Conservation (phyloP, 1,139 yeast species). For the Tardiomyces blankii region DNA sequence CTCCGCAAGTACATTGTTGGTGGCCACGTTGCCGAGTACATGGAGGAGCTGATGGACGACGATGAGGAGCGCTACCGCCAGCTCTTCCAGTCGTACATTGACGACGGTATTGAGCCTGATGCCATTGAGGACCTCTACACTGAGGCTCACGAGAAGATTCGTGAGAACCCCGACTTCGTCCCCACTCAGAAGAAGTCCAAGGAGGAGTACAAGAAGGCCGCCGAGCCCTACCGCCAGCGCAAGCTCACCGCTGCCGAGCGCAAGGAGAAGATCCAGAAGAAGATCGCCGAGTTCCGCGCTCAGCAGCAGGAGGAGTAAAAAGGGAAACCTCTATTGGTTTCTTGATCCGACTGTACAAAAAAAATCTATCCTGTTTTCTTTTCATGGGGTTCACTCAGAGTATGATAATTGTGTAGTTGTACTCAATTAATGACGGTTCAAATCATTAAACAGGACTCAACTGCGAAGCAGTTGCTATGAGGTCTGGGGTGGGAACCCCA, state of each 20-base stretch:
- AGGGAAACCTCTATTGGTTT: background rate
- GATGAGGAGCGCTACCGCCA: slow-evolving; percentile 99
- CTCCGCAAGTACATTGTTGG: slow-evolving; percentile 99
- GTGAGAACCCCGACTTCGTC: slow-evolving; percentile 91
- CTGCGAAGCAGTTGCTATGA: too few species aligned
- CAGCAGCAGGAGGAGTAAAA: background rate
- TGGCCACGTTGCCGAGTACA: slow-evolving; percentile 99
- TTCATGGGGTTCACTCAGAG: too few species aligned
- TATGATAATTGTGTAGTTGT: too few species aligned
- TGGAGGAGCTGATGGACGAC: slow-evolving; percentile 99
- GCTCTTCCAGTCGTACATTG: slow-evolving; percentile 94
- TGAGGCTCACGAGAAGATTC: slow-evolving; percentile 90
- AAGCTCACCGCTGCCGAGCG: slow-evolving; percentile 91
- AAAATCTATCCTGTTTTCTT: too few species aligned
- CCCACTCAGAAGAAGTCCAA: slow-evolving; percentile 91
- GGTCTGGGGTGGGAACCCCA: too few species aligned
- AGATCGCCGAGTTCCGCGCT: slow-evolving; percentile 47
- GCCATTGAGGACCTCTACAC: slow-evolving; percentile 91
- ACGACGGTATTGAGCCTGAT: slow-evolving; percentile 95
- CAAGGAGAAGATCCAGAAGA: slow-evolving; percentile 77
- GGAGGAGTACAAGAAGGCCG: slow-evolving; percentile 96
- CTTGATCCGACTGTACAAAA: background rate
- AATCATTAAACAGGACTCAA: too few species aligned
- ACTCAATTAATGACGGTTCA: too few species aligned
- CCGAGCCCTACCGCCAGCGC: slow-evolving; percentile 80